Base-by-base conservation (phyloP, 2,329 filamentous ascomycete genomes). In the Periconia sp. region DNA sequence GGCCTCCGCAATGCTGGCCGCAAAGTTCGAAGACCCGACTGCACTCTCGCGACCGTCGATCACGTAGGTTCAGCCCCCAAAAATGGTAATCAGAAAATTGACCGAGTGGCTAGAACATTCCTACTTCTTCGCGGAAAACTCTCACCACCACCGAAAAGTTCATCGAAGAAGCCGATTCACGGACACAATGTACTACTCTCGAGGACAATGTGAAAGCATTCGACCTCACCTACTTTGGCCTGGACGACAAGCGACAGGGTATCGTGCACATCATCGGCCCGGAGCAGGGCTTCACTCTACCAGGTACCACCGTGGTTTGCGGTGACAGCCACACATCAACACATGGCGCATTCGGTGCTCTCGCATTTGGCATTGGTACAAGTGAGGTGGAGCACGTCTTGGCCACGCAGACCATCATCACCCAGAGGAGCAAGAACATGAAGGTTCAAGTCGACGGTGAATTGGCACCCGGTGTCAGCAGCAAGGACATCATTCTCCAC, bases 201-300 rank as follows among this genome's bases (percentile, higher is more conserved):
- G 94, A 99, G 80, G 88, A 97, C 67, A 99, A 99, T 68, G 93
- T 99, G 68, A 94, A 93, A 79, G 90, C 93, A 61, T 97, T 97
- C 73, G 92, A 91, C 69, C 83, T 99, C 70, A 97, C 92, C 74
- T 97, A 97, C 79, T 99, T 99, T 72, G 94, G 94, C 57, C 87
- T 99, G 59, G 90, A 89, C 64, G 93, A 97, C 78, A 95, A 94
- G 83, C 88, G 94, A 61, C 94, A 99, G 78, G 94, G 94, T 62
- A 99, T 99, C 67, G 94, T 97, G 54, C 94, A 99, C 78, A 91
- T 99, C 68, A 97, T 99, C 66, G 94, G 94, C 35, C 94, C 94
- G 41, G 94, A 99, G 81, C 94, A 99, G 77, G 94, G 94, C 63
- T 99, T 99, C 81, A 99, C 94, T 52, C 88, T 97, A 37, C 94